phyloP scores from a whole-genome alignment of 2,329 filamentous ascomycete species.

The Ceratocystis cubensis region DNA sequence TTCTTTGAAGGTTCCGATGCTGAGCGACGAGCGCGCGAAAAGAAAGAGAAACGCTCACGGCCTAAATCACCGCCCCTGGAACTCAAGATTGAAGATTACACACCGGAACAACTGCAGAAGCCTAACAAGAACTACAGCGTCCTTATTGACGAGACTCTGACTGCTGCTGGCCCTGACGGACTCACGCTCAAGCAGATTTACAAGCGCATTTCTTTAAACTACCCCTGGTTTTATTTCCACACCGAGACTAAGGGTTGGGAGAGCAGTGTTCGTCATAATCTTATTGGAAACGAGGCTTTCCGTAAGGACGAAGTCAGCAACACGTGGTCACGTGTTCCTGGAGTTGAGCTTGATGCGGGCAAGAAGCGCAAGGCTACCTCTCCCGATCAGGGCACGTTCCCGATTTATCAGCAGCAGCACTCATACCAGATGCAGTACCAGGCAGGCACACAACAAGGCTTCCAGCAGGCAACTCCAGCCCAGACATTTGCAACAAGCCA shows the following conservation, averaged over 20 bases:
- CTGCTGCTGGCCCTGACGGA: conserved; percentile 41
- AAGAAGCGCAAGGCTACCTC: conserved; percentile 47
- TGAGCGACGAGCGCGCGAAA: conserved; percentile 44
- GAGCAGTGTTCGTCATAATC: conserved; percentile 51
- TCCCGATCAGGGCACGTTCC: conserved; percentile 33
- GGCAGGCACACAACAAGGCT: conserved; percentile 12
- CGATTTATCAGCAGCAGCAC: conserved; percentile 26
- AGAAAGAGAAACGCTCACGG: conserved; percentile 42
- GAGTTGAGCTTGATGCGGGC: conserved; percentile 46
- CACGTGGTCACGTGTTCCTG: conserved; percentile 45
- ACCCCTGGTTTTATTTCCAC: conserved; percentile 48
- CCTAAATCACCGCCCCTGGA: conserved; percentile 49
- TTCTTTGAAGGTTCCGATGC: conserved; percentile 39
- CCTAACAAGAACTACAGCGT: conserved; percentile 51
- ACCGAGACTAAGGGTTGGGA: conserved; percentile 54
- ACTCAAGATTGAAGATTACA: conserved; percentile 43
- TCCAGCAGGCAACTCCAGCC: conserved; percentile 7
- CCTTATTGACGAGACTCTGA: conserved; percentile 47
- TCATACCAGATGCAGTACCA: conserved; percentile 20
- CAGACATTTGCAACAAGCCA: conserved; percentile 4
- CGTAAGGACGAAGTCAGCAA: conserved; percentile 44
- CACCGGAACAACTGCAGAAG: conserved; percentile 46
- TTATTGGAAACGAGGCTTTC: conserved; percentile 50
- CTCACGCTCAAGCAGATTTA: conserved; percentile 51
- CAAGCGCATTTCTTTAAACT: conserved; percentile 46